phyloP scores from a whole-genome alignment of 371 early-diverging fungal genomes.

The Choanephora cucurbitarum region DNA sequence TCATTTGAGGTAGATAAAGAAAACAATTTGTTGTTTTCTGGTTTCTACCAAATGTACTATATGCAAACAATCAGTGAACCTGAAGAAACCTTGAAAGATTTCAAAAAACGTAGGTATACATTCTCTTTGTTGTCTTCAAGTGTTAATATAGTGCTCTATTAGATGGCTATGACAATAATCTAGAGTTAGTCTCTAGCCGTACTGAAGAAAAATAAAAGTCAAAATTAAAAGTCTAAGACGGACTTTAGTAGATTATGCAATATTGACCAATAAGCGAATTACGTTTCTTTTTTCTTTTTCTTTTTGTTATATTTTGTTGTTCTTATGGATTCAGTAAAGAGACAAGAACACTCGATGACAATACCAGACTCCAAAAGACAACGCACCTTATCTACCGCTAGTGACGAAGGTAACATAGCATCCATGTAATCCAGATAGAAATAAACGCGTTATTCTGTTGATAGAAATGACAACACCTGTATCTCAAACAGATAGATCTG shows the following conservation, averaged over 20 bases:
- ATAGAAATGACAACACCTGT: conserved; percentile 20
- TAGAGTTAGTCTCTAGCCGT: conserved; percentile 37
- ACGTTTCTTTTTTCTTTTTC: conserved; percentile 2
- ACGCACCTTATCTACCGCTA: conserved; percentile 19
- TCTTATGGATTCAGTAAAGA: conserved; percentile 21
- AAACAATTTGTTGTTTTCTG: conserved; percentile 58
- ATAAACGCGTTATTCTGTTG: conserved; percentile 1
- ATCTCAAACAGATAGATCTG: conserved; percentile 7
- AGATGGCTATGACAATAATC: conserved; percentile 46
- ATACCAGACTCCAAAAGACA: conserved; percentile 32
- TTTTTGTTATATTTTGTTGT: background rate
- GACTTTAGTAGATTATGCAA: background rate
- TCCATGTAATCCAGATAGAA: background rate
- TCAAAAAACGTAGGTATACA: conserved; percentile 55
- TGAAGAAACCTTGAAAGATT: conserved; percentile 75
- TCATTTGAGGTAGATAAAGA: conserved; percentile 60
- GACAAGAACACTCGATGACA: conserved; percentile 28
- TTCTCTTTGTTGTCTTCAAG: conserved; percentile 1
- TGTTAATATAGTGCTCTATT: conserved; percentile 1
- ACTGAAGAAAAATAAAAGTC: conserved; percentile 24
- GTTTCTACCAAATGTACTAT: conserved; percentile 77
- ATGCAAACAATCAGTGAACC: conserved; percentile 69
- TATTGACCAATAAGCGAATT: background rate
- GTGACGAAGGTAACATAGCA: conserved; percentile 26
- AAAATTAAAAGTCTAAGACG: too few relatives aligned